A percentile compares a stretch with the other conserved stretches of the same genome.
phyloP scores from a whole-genome alignment of 2,329 filamentous ascomycete genomes.

The Trichoderma sp. region DNA sequence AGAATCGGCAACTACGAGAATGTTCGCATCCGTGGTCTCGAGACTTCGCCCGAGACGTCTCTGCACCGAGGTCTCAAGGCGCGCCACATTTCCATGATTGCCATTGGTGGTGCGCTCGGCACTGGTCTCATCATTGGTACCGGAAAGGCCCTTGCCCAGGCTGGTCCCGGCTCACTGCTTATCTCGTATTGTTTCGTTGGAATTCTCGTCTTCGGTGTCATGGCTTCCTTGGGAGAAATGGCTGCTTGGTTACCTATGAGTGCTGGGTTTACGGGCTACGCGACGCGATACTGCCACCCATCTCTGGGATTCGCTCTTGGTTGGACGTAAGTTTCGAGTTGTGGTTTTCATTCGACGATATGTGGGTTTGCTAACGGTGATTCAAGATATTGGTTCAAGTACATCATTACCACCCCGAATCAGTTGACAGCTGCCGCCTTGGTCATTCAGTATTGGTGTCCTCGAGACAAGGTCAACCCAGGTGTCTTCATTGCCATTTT shows the following conservation, averaged over 20 bases:
- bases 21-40: constrained; percentile 48
- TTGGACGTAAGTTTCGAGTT: constrained; percentile 56
- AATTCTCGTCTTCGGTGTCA: constrained; percentile 75
- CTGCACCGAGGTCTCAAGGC: constrained; percentile 56
- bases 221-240: constrained; percentile 83
- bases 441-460: constrained; percentile 77
- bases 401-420: constrained; percentile 84
- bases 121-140: constrained; percentile 75
- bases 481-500: constrained; percentile 79
- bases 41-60: constrained; percentile 50
- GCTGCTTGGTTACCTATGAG: constrained; percentile 77
- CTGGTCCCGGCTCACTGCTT: constrained; percentile 66
- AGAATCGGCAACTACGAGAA: constrained; percentile 22
- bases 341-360: neutral
- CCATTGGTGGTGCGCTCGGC: constrained; percentile 73
- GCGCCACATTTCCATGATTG: constrained; percentile 61
- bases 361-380: neutral
- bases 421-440: constrained; percentile 79
- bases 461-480: constrained; percentile 66
- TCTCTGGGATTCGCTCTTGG: constrained; percentile 78
- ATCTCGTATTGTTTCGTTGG: constrained; percentile 72
- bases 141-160: constrained; percentile 54
- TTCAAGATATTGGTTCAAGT: constrained; percentile 66
- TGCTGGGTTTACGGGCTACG: constrained; percentile 80
- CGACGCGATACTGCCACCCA: constrained; percentile 75